Evolutionary conservation across 768 basidiomycete genomes (phyloP).

Genomic region (Grammothele lineata): DNA sequence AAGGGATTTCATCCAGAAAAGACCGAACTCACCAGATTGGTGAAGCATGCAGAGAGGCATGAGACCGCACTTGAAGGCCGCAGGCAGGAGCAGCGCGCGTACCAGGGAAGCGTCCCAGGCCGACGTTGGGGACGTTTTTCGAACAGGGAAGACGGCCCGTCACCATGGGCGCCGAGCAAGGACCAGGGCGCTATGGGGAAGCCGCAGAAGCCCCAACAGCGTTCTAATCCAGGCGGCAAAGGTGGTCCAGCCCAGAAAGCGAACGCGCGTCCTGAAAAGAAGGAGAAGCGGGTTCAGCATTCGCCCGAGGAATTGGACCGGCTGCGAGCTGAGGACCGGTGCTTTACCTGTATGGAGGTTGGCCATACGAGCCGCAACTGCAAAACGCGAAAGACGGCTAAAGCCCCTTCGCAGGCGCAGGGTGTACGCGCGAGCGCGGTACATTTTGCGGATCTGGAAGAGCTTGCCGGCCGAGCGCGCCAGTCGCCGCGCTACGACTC

Average conservation of each 20-base stretch:
- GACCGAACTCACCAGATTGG: background rate
- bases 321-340: slow-evolving; percentile 6
- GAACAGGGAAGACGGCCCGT: too few relatives aligned
- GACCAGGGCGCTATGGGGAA: too few relatives aligned
- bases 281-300: background rate
- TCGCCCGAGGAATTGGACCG: background rate
- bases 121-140: background rate
- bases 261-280: background rate
- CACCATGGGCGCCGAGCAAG: too few relatives aligned
- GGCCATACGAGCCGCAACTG: slow-evolving; percentile 10
- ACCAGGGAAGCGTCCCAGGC: background rate
- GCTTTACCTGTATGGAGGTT: slow-evolving; percentile 11
- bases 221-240: too few relatives aligned
- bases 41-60: background rate
- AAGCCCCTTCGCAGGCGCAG: background rate
- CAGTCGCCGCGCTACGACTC: background rate
- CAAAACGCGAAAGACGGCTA: slow-evolving; percentile 2
- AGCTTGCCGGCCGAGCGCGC: background rate
- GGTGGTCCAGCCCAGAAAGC: background rate
- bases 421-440: background rate
- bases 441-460: slow-evolving; percentile 1
- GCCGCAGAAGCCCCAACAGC: too few relatives aligned
- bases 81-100: background rate
- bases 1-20: slow-evolving; percentile 9
- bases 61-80: background rate